Conservation (phyloP, 352 stramenopile species). For the Phytophthora cactorum region DNA sequence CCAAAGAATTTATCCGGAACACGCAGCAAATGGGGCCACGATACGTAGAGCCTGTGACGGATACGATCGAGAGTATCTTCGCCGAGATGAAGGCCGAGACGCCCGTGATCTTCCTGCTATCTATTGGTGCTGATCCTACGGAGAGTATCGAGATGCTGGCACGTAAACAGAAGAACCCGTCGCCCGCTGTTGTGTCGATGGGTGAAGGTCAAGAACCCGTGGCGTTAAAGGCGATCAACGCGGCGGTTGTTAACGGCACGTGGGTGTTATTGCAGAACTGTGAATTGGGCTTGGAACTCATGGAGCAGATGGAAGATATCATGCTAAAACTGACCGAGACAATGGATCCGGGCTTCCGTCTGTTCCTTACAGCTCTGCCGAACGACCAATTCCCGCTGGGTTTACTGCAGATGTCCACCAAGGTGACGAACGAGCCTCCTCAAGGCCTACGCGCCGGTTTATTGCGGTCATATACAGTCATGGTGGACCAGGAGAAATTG, state of each 20-base stretch:
- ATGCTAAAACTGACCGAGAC: slow-evolving; percentile 95
- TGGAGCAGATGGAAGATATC: slow-evolving; percentile 99
- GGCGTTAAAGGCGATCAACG: slow-evolving; percentile 97
- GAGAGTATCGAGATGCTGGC: slow-evolving; percentile 97
- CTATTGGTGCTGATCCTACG: slow-evolving; percentile 96
- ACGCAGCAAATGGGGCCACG: slow-evolving; percentile 96
- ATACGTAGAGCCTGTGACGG: slow-evolving; percentile 98
- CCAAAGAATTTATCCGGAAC: slow-evolving; percentile 98
- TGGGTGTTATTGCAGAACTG: slow-evolving; percentile 99
- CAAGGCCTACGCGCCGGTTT: slow-evolving; percentile 95
- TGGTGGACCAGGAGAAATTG: slow-evolving; percentile 99
- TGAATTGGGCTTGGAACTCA: slow-evolving; percentile 97
- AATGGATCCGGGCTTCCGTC: slow-evolving; percentile 96
- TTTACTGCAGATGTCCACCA: slow-evolving; percentile 99
- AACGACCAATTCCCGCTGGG: slow-evolving; percentile 97
- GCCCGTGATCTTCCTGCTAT: slow-evolving; percentile 98
- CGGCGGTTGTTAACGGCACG: slow-evolving; percentile 95
- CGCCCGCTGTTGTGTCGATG: slow-evolving; percentile 96
- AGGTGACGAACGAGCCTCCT: slow-evolving; percentile 98
- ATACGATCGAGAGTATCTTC: slow-evolving; percentile 99
- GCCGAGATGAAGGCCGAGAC: slow-evolving; percentile 95
- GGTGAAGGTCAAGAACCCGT: slow-evolving; percentile 98
- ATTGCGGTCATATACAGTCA: slow-evolving; percentile 97
- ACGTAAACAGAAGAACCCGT: slow-evolving; percentile 96
- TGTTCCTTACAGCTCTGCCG: slow-evolving; percentile 98